Evolutionary conservation across 1,284 basidiomycete species (phyloP).

Genomic region (Sphaerobolus stellatus): DNA sequence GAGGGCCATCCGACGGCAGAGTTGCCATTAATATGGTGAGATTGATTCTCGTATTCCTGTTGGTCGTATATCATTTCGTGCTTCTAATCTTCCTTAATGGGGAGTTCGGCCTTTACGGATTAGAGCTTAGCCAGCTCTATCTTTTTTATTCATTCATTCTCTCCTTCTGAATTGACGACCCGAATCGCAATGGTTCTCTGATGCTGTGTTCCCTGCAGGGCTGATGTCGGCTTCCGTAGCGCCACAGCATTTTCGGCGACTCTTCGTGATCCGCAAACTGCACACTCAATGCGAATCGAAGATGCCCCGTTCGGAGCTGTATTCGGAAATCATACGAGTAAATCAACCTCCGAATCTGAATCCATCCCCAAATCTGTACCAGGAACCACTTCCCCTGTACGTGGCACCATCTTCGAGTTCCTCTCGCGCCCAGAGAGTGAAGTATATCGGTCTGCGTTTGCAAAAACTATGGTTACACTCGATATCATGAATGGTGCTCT

Average conservation of each 20-base stretch:
- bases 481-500: conserved; percentile 6
- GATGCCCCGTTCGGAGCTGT: neutral
- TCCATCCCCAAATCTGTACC: neutral
- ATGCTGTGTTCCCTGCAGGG: neutral
- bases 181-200: neutral
- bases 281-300: neutral
- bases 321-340: neutral
- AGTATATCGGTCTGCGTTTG: conserved; percentile 1
- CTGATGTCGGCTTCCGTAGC: neutral
- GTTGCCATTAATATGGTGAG: conserved; percentile 2
- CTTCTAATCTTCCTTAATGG: neutral
- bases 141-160: neutral
- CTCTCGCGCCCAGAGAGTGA: neutral
- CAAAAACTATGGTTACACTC: conserved; percentile 2
- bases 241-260: conserved; percentile 5
- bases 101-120: neutral
- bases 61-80: neutral
- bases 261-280: neutral
- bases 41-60: neutral
- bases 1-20: neutral
- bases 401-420: neutral
- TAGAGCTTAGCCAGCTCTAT: neutral
- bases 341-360: neutral
- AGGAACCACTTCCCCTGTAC: neutral
- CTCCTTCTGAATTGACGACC: neutral